Evolutionary conservation across 106 monocot species (phyloP), one percentile per base, ranked within the genome.

Genomic region (Allium cepa): DNA sequence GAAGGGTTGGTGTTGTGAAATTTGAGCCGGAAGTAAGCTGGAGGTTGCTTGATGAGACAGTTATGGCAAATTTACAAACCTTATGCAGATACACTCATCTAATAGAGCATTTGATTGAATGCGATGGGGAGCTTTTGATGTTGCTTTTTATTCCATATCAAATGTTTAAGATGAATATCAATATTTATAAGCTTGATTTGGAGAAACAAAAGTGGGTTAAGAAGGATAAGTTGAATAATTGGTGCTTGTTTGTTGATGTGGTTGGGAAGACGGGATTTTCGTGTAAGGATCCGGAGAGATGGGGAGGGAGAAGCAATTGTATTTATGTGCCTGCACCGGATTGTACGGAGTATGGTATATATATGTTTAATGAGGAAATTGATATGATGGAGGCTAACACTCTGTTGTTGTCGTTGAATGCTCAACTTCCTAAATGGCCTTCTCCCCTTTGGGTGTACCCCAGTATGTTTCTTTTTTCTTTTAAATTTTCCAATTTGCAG

Each of bases 381-480:
- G 70, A 70, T 70, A 57, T 22, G 26, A 9, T 11, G 7, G 57
- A 49, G 36, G 36, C 36, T 3, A 22, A 59, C 0, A 56, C 47
- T 10, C 58, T 59, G n/a, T 22, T 70, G 10, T 16, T 11, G 8
- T 26, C 70, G 11, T 16, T 0, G 1, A 5, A 57, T 3, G 1
- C 7, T 17, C 7, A 13, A 45, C 18, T 47, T 49, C 56, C 27
- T 7, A 53, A 11, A 27, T 77, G 77, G 77, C 71, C 71, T 50
- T 77, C 66, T 3, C 77, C 77, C 0, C 57, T 72, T n/a, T 77
- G 77, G 77, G 70, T 77, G 53, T 66, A 72, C 14, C 77, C 77
- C 5, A 71, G 64, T 66, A 26, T 59, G 58, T 55, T 77, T 26
- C 57, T 63, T 15, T 64, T 9, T 9, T 45, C 46, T 49, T 64